Base-by-base conservation (phyloP, 805 yeast genomes). In the Kluyveromyces dobzhanskii region DNA sequence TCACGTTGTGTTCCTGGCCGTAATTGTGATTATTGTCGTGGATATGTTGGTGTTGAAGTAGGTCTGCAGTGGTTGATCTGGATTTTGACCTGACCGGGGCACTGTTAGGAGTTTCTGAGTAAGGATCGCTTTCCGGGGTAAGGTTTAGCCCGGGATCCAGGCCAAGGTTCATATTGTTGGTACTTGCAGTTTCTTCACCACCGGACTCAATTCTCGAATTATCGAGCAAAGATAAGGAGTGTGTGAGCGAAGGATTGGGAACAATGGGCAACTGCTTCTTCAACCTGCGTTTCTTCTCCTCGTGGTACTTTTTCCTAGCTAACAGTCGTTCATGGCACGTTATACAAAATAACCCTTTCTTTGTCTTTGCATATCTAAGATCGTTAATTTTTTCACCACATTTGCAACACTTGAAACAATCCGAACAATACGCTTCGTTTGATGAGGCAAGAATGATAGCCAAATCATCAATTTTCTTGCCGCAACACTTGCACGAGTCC, bases 281-380 rank as follows among this genome's bases (percentile, higher is more conserved):
- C 13, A 50, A 35, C 28, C 58, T 32, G 34, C 54, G 45, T 32
- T 56, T 56, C 46, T 49, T 53, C 42, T 56, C 59, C 36, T 59
- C 62, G 37, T 56, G 50, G 21, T 74, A 70, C 49, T 76, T 78
- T 64, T 86, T 80, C 54, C 80, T 80, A 32, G 80, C 87, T 56
- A 88, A 62, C 43, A 90, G 64, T 48, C 78, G 74, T 54, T 85
- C 88, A 62, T 92, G 97, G 59, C 98, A 90, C 21, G 73, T 69
- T 85, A 88, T 85, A 62, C 98, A 90, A 56, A 86, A 88, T 32
- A 90, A 66, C 0, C 97, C 97, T 53, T 84, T 88, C 30, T 88
- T 80, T 0, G 97, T 90, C 54, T 95, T 73, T 12, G 97, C 97
- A 58, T 92, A 92, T 48, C 87, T 71, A 47, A 88, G 66, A 61